Evolutionary conservation across 371 early-diverging fungal genomes (phyloP), one percentile per base, ranked within the genome.

Genomic region (Lichtheimia corymbifera): DNA sequence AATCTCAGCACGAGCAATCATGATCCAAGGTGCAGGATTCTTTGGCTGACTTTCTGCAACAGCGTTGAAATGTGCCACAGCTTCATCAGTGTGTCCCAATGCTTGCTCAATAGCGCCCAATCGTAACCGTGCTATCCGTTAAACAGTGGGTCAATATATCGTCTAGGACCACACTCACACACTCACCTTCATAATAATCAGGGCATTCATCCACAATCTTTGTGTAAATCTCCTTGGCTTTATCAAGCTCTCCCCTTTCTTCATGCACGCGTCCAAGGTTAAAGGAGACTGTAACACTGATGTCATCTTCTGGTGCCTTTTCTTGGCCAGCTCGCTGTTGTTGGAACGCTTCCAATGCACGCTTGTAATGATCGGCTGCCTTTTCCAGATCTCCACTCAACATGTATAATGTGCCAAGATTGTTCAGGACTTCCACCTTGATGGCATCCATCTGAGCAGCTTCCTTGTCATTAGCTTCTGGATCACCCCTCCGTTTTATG

Each of bases 181-280:
- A 5, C 27, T 24, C 69, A 76, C 79, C 92, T 71, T 89, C 89
- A 4, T 72, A 67, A 68, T 94, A 95, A 4, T 84, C 71, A 4
- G 94, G 95, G 59, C 90, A 85, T n/a, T 73, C 74, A 27, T 64
- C 68, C 4, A 88, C 62, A 5, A 95, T 77, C 4, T 80, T 71
- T 40, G 74, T 64, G 79, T 94, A 93, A 42, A 89, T 74, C 3
- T 74, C 72, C 50, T 71, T 75, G 1, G 97, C 97, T 55, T 84
- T 73, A 18, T 78, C 74, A 22, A 72, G 63, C 22, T 88, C 80
- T 2, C 86, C 82, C 13, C 70, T 66, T 13, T 78, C 81, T 68
- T 97, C 97, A 51, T 85, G 83, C 15, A 92, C 67, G n/a, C 93
- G 84, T 2, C 88, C 96, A 14, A 90, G 68, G 66, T 96, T 97